These are phyloP conservation scores for Heliamphora pulchella DNA, from an alignment of 179 eudicot species.

Conservation along the genomic window DNA sequence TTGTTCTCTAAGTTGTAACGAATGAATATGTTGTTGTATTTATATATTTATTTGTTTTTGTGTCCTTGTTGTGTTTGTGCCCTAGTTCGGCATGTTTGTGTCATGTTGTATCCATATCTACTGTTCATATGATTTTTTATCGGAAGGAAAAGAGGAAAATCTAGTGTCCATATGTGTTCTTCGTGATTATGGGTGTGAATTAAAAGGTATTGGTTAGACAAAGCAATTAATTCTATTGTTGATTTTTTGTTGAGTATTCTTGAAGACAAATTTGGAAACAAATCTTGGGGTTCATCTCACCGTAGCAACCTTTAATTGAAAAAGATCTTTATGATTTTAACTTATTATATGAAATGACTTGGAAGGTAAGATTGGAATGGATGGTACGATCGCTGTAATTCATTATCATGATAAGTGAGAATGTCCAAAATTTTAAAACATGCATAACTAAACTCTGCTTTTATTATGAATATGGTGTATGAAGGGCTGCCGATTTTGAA, in stretches of 20 bases:
- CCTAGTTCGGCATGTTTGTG: not conserved
- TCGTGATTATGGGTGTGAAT: not conserved
- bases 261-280: not conserved
- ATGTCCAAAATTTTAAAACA: not conserved
- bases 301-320: not conserved
- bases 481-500: not conserved
- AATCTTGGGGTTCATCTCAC: not conserved
- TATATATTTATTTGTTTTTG: not conserved
- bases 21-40: not conserved
- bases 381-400: not conserved
- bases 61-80: not conserved
- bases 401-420: not conserved
- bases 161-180: too few species aligned
- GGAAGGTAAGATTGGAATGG: not conserved
- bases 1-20: too few species aligned
- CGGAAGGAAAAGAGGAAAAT: too few species aligned
- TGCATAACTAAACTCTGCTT: not conserved
- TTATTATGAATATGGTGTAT: not conserved
- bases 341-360: not conserved
- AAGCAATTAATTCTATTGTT: not conserved
- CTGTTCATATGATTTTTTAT: not conserved
- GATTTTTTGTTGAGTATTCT: not conserved
- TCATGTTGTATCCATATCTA: not conserved
- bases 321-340: not conserved
- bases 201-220: not conserved